Conservation (phyloP, 108 stramenopile genomes). For the Skeletonema grethae region DNA sequence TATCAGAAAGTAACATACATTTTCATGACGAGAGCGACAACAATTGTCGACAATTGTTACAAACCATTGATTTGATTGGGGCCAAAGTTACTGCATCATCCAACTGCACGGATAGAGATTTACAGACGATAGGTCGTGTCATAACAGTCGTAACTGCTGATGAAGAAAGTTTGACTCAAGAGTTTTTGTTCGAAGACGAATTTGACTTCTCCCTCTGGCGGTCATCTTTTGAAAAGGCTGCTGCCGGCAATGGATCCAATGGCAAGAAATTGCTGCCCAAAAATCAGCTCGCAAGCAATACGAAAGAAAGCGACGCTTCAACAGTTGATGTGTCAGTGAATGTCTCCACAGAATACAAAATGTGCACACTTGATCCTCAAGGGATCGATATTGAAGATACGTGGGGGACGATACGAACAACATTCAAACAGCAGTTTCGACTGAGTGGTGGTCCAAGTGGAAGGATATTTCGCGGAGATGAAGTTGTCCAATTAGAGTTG, state of each 20-base stretch:
- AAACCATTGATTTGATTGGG: constrained; percentile 35
- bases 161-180: constrained; percentile 55
- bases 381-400: constrained; percentile 70
- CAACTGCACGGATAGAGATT: not conserved
- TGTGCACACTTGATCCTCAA: constrained; percentile 77
- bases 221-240: constrained; percentile 38
- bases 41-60: not conserved
- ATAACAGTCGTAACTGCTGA: constrained; percentile 50
- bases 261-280: not conserved
- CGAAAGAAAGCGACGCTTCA: constrained; percentile 12
- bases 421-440: constrained; percentile 75
- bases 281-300: not conserved
- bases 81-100: not conserved
- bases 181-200: constrained; percentile 63
- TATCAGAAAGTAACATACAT: constrained; percentile 65
- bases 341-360: constrained; percentile 74
- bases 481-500: constrained; percentile 64
- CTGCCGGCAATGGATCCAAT: not conserved
- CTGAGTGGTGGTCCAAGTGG: constrained; percentile 66
- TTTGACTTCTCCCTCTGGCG: constrained; percentile 58
- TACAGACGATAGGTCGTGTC: constrained; percentile 13
- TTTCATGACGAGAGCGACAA: constrained; percentile 61
- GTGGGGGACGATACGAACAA: constrained; percentile 74
- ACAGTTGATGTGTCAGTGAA: constrained; percentile 64
- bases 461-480: constrained; percentile 75